Conservation (phyloP, 176 grass and related monocot species). For the Lolium perenne region DNA sequence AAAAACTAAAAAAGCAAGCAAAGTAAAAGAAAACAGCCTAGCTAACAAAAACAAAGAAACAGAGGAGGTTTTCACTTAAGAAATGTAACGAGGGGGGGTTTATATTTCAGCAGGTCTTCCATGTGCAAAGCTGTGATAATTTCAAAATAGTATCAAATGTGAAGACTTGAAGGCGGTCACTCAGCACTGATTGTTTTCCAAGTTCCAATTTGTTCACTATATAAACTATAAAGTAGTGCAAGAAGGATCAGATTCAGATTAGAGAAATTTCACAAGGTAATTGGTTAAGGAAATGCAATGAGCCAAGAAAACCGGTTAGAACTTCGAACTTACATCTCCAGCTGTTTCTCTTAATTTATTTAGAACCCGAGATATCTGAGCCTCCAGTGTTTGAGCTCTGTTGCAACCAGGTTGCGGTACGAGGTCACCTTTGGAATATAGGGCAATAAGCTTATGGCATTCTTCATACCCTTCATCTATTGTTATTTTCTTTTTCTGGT, state of each 20-base stretch:
- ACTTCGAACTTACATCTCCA: slow-evolving; percentile 71
- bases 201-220: slow-evolving; percentile 16
- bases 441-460: slow-evolving; percentile 82
- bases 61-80: slow-evolving; percentile 26
- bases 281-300: slow-evolving; percentile 26
- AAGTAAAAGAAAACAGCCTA: slow-evolving; percentile 1
- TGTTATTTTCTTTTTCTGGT: slow-evolving; percentile 66
- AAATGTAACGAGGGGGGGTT: background rate
- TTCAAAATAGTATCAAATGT: slow-evolving; percentile 20
- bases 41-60: slow-evolving; percentile 6
- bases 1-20: slow-evolving; percentile 1
- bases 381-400: slow-evolving; percentile 80
- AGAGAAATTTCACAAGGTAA: background rate
- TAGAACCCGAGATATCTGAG: slow-evolving; percentile 64
- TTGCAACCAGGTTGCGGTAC: slow-evolving; percentile 68
- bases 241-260: slow-evolving; percentile 1
- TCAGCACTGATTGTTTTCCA: background rate
- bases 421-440: slow-evolving; percentile 71
- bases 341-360: slow-evolving; percentile 77
- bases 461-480: slow-evolving; percentile 69
- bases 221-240: slow-evolving; percentile 20
- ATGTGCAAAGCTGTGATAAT: slow-evolving; percentile 11
- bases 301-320: slow-evolving; percentile 8
- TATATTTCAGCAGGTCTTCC: background rate
- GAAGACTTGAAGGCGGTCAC: background rate